Evolutionary conservation across 208 protist genomes (phyloP).

Genomic region (Crithidia expoeki): DNA sequence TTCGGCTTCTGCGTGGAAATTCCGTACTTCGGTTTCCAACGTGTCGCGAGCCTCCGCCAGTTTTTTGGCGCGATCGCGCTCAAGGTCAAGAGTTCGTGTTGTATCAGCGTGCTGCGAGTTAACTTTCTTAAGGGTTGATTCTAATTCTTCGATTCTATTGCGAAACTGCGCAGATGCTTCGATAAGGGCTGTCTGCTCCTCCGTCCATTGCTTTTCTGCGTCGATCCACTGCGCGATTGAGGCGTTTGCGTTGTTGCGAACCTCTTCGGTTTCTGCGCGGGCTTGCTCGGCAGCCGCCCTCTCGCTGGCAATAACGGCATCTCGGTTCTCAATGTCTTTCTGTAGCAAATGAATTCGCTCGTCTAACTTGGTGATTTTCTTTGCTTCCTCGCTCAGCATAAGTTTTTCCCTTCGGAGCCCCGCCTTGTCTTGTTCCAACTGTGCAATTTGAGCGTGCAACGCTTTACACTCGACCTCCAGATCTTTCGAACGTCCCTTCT

Average conservation of each 20-base stretch:
- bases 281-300: slow-evolving; percentile 39
- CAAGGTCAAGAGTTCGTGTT: slow-evolving; percentile 34
- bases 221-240: slow-evolving; percentile 78
- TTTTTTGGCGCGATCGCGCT: slow-evolving; percentile 42
- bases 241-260: slow-evolving; percentile 66
- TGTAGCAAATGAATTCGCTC: slow-evolving; percentile 70
- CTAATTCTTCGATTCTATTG: slow-evolving; percentile 14
- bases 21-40: slow-evolving; percentile 45
- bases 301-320: slow-evolving; percentile 52
- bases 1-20: slow-evolving; percentile 51
- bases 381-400: slow-evolving; percentile 60
- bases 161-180: slow-evolving; percentile 38
- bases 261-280: slow-evolving; percentile 61
- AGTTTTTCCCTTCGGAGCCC: slow-evolving; percentile 80
- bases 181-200: slow-evolving; percentile 60
- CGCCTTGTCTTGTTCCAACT: slow-evolving; percentile 85
- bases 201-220: slow-evolving; percentile 79
- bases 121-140: slow-evolving; percentile 17
- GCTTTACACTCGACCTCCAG: slow-evolving; percentile 73
- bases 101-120: slow-evolving; percentile 24
- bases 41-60: slow-evolving; percentile 26
- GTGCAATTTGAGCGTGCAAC: slow-evolving; percentile 64
- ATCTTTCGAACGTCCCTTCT: slow-evolving; percentile 64
- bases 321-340: slow-evolving; percentile 65
- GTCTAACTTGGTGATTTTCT: slow-evolving; percentile 62